Base-by-base conservation (phyloP, 2,329 filamentous ascomycete species). In the Sclerotinia trifoliorum region DNA sequence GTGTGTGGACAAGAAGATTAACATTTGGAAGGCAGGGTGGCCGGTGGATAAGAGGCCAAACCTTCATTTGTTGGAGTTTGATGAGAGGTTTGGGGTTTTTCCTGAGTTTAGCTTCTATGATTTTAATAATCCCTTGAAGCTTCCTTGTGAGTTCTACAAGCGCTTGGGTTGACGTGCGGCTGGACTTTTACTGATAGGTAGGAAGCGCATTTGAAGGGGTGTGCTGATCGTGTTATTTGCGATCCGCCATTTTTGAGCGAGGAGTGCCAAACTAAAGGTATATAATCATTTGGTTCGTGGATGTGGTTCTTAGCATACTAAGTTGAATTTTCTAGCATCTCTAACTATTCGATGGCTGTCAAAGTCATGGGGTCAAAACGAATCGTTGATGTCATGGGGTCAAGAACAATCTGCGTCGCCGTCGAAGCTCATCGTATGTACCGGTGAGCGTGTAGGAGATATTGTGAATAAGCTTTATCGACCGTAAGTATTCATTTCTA, bases 171-270 rank as follows among this genome's bases (percentile, higher is more conserved):
- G 24, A 15, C 3, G 4, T 48, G 11, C 5, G 4, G 6, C 42
- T n/a, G 5, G 5, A 35, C 5, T 55, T 29, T 46, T 42, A 39
- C 49, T 67, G 60, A 69, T 69, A 24, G 57, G 42, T 10, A 32
- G 46, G 69, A 85, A 85, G 82, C 77, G 17, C 78, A 84, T 46
- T 78, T 93, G 48, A 91, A 90, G 75, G 86, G 85, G 26, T 81
- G 79, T 26, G 85, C 90, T 58, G 89, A 93, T 78, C 84, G 87
- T 66, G 84, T 94, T 70, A 89, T 94, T 66, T 86, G 85, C 73
- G 92, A 95, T 76, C 92, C 92, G 11, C 92, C 92, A 0, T 94
- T 94, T 77, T 81, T 94, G 48, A 92, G 87, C 77, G 85, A 90
- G 70, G 90, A 94, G 75, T 94, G 91, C 77, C 90, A 94, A 77